Evolutionary conservation across 371 early-diverging fungal species (phyloP).

Genomic region (Mortierella sp.): DNA sequence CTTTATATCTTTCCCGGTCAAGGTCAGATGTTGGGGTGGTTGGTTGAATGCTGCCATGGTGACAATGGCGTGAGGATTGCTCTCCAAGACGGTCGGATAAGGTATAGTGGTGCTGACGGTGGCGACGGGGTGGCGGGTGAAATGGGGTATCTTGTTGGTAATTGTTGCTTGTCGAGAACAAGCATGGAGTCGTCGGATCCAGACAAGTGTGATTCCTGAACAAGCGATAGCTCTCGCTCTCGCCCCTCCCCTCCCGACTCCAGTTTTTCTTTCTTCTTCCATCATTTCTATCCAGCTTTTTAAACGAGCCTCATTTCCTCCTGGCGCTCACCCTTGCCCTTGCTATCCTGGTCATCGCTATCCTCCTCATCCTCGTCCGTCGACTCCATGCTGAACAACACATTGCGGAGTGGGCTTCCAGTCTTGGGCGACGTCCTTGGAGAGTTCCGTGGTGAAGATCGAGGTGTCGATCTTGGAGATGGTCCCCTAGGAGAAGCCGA

Average conservation of each 20-base stretch:
- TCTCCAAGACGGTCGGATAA: background rate
- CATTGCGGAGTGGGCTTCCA: constrained; percentile 51
- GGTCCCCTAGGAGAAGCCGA: background rate
- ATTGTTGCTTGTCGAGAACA: background rate
- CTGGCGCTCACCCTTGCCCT: constrained; percentile 2
- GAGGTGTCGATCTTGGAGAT: constrained; percentile 23
- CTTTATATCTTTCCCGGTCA: constrained; percentile 5
- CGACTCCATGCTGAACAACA: constrained; percentile 49
- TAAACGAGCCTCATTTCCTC: constrained; percentile 7
- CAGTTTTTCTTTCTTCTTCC: constrained; percentile 10
- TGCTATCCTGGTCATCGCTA: constrained; percentile 3
- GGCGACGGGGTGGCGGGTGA: background rate
- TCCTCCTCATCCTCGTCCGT: constrained; percentile 44
- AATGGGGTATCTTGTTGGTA: constrained; percentile 8
- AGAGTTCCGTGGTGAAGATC: constrained; percentile 31
- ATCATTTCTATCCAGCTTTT: background rate
- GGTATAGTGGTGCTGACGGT: background rate
- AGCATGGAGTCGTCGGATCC: background rate
- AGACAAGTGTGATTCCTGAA: background rate
- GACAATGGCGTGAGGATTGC: background rate
- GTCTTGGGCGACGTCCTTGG: constrained; percentile 48
- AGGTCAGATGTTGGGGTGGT: background rate
- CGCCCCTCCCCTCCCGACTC: background rate
- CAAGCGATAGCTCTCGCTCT: background rate
- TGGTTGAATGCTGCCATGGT: background rate